Percentiles rank a stretch among this genome's conserved stretches.
Conservation (phyloP, 192 early-diverging fungal species). For the Entomortierella beljakovae region DNA sequence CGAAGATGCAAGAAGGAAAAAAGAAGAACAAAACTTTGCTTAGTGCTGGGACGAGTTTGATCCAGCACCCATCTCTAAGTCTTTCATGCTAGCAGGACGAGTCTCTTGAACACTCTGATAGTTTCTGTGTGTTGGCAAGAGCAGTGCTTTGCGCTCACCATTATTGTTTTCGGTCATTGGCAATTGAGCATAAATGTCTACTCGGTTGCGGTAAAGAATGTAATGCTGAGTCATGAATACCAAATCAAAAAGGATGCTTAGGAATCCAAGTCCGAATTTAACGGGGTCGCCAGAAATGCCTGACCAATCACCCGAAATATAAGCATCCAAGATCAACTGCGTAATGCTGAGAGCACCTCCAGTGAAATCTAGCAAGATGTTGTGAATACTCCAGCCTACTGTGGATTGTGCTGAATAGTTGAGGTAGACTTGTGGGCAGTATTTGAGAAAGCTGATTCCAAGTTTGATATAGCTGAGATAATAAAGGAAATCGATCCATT, state of each 20-base stretch:
- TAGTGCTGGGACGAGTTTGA: constrained; percentile 10
- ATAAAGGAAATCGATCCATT: constrained; percentile 76
- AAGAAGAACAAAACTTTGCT: background rate
- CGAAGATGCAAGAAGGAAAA: too few species aligned
- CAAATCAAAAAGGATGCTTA: constrained; percentile 84
- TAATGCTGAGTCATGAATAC: constrained; percentile 89
- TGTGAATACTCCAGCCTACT: constrained; percentile 90
- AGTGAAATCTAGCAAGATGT: constrained; percentile 88
- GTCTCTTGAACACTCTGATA: constrained; percentile 12
- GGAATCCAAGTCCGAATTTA: constrained; percentile 83
- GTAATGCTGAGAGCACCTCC: constrained; percentile 83
- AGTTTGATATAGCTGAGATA: constrained; percentile 85
- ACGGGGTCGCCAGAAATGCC: constrained; percentile 63
- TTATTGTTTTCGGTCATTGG: constrained; percentile 29
- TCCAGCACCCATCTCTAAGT: constrained; percentile 16
- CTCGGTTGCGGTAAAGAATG: constrained; percentile 70
- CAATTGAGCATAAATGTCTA: constrained; percentile 40
- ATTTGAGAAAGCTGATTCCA: constrained; percentile 82
- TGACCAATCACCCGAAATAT: constrained; percentile 56
- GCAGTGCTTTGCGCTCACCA: constrained; percentile 20
- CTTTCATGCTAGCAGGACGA: constrained; percentile 23
- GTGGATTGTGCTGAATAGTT: constrained; percentile 85
- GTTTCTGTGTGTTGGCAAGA: constrained; percentile 11
- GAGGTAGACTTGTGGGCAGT: constrained; percentile 77
- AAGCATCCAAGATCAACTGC: constrained; percentile 84